These are phyloP conservation scores for Mycena maculata DNA, from an alignment of 768 basidiomycete genomes.

Conservation along the genomic window DNA sequence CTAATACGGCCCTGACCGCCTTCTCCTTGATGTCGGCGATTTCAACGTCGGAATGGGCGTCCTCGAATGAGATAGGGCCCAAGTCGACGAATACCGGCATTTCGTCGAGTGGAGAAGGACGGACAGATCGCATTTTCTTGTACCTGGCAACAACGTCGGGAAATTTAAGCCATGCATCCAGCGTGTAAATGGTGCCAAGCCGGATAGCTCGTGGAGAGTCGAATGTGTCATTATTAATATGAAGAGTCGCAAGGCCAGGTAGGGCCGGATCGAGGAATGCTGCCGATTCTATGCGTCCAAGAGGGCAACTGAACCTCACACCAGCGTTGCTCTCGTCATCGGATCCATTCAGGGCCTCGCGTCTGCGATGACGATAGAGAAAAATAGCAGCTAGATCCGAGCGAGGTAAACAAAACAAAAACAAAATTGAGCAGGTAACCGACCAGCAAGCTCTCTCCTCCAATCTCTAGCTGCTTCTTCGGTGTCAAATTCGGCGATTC, in stretches of 20 bases:
- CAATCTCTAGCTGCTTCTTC: constrained; percentile 64
- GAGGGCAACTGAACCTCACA: constrained; percentile 59
- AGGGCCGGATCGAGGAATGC: constrained; percentile 38
- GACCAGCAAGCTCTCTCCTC: constrained; percentile 60
- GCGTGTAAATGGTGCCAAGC: constrained; percentile 31
- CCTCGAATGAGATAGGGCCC: constrained; percentile 53
- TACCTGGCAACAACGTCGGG: constrained; percentile 26
- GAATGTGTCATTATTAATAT: constrained; percentile 1
- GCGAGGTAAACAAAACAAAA: neutral
- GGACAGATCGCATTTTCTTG: constrained; percentile 1
- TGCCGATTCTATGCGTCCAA: constrained; percentile 49
- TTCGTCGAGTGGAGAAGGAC: constrained; percentile 26
- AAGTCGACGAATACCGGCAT: constrained; percentile 53
- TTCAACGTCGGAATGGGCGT: constrained; percentile 28
- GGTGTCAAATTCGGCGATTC: constrained; percentile 66
- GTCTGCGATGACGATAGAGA: constrained; percentile 57
- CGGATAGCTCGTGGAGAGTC: neutral
- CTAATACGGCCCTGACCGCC: constrained; percentile 46
- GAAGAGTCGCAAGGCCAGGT: constrained; percentile 43
- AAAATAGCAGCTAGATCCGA: constrained; percentile 55
- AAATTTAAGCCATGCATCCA: constrained; percentile 43
- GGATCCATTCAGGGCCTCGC: constrained; percentile 44
- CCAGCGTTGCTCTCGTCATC: constrained; percentile 48
- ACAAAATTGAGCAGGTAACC: constrained; percentile 10
- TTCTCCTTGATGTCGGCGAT: constrained; percentile 42